These are phyloP conservation scores for Phascolomyces articulosus DNA, from an alignment of 371 early-diverging fungal species.

Conservation along the genomic window DNA sequence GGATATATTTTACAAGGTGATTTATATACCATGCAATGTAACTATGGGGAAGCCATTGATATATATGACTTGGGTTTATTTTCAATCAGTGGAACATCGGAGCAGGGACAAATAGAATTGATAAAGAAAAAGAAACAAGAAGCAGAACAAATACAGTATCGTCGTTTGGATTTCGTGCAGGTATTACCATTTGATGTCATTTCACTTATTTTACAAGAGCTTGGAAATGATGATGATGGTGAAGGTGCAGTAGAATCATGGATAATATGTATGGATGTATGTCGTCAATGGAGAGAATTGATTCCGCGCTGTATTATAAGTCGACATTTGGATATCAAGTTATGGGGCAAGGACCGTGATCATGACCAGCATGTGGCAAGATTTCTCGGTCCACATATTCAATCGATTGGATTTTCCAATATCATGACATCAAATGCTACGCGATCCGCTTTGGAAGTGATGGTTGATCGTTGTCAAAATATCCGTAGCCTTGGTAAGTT, in stretches of 20 bases:
- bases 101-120: neutral
- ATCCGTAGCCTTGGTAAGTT: neutral
- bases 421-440: neutral
- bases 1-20: conserved; percentile 1
- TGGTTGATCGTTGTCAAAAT: neutral
- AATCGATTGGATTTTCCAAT: neutral
- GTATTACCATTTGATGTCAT: conserved; percentile 6
- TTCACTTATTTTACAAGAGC: neutral
- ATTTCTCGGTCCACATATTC: neutral
- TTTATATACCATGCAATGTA: neutral
- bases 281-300: conserved; percentile 2
- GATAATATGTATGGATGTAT: neutral
- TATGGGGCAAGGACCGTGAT: neutral
- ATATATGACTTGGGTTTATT: neutral
- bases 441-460: neutral
- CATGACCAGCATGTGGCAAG: neutral
- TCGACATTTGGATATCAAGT: neutral
- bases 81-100: too few relatives aligned
- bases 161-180: neutral
- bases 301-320: neutral
- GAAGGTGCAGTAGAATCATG: neutral
- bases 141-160: neutral
- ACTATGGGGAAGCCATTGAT: neutral
- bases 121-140: conserved; percentile 1
- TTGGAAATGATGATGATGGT: neutral